Evolutionary conservation across 495 filamentous ascomycete species (phyloP).

Genomic region (Aspergillus hancockii): DNA sequence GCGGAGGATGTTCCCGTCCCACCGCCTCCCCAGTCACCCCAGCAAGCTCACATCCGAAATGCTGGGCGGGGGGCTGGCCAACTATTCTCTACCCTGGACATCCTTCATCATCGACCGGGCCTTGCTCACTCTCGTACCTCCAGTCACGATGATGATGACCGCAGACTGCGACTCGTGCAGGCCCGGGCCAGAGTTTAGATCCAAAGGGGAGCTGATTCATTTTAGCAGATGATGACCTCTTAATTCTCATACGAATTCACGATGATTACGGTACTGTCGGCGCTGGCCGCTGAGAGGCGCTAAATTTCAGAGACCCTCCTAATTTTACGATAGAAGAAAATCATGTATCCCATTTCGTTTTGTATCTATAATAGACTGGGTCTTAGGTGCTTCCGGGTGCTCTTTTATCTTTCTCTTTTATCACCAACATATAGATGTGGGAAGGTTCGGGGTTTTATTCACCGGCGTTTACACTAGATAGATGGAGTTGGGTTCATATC

Average conservation of each 20-base stretch:
- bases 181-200: conserved; percentile 31
- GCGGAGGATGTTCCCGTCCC: conserved; percentile 32
- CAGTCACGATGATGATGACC: conserved; percentile 41
- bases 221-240: background rate
- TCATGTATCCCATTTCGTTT: conserved; percentile 7
- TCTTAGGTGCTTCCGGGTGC: background rate
- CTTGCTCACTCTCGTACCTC: conserved; percentile 26
- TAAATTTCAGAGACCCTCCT: conserved; percentile 16
- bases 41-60: conserved; percentile 43
- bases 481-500: conserved; percentile 10
- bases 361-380: conserved; percentile 9
- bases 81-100: conserved; percentile 32
- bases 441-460: conserved; percentile 3
- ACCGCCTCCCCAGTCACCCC: conserved; percentile 37
- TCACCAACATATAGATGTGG: background rate
- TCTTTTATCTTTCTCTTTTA: background rate
- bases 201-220: background rate
- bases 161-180: conserved; percentile 42
- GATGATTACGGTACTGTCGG: conserved; percentile 7
- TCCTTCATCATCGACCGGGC: conserved; percentile 33
- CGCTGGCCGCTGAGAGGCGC: conserved; percentile 21
- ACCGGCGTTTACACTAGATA: conserved; percentile 18
- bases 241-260: background rate
- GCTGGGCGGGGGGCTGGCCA: conserved; percentile 27
- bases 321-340: conserved; percentile 10